Evolutionary conservation across 1,284 basidiomycete species (phyloP).

Genomic region (Exobasidium rhododendri): DNA sequence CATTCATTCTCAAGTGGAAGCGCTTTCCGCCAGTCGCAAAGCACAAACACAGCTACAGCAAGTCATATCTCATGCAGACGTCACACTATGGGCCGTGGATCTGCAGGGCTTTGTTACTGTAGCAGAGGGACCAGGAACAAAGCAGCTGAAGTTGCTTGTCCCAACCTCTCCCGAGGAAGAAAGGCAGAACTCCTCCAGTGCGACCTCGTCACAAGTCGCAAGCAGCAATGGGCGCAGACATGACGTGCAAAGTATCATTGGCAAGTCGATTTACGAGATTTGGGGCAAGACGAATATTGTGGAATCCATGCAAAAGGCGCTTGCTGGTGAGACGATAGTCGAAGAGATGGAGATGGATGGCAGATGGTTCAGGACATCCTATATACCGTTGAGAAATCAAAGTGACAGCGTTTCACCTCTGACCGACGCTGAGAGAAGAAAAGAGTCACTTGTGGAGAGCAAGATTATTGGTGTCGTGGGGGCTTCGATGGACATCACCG

Average conservation of each 20-base stretch:
- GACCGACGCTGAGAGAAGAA: slow-evolving; percentile 7
- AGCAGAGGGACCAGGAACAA: slow-evolving; percentile 44
- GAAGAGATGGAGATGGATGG: slow-evolving; percentile 47
- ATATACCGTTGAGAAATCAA: slow-evolving; percentile 36
- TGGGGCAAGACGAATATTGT: slow-evolving; percentile 39
- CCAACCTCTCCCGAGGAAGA: slow-evolving; percentile 37
- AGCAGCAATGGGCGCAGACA: slow-evolving; percentile 10
- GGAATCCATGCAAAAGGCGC: slow-evolving; percentile 31
- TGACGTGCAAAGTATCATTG: slow-evolving; percentile 37
- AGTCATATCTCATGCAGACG: slow-evolving; percentile 47
- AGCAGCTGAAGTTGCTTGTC: slow-evolving; percentile 35
- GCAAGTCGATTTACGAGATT: slow-evolving; percentile 38
- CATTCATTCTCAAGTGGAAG: slow-evolving; percentile 45
- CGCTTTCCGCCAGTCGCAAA: slow-evolving; percentile 39
- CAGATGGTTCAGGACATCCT: slow-evolving; percentile 46
- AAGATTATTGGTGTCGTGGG: slow-evolving; percentile 53
- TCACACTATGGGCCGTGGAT: slow-evolving; percentile 49
- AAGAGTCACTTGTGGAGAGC: background rate
- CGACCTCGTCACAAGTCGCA: slow-evolving; percentile 5
- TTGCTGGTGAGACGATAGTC: slow-evolving; percentile 39
- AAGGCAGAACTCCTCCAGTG: slow-evolving; percentile 18
- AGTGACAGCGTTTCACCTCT: slow-evolving; percentile 27
- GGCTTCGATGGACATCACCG: slow-evolving; percentile 55
- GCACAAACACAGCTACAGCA: slow-evolving; percentile 41
- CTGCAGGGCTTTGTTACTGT: slow-evolving; percentile 38